Percentiles rank a stretch among this genome's conserved stretches.
Conservation (phyloP, 345 rosid genomes). For the Populus simonii region DNA sequence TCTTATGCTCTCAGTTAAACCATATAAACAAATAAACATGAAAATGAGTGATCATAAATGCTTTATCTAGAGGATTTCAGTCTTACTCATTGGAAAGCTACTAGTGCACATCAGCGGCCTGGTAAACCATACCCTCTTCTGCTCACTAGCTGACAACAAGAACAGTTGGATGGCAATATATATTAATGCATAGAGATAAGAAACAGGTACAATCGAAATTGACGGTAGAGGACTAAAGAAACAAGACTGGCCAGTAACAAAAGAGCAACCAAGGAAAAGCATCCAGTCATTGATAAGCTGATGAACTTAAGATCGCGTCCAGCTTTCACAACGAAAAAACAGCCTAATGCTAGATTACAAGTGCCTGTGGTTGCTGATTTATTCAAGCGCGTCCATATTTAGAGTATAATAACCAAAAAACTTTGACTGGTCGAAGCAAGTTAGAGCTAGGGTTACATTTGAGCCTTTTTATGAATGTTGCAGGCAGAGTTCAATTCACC, state of each 20-base stretch:
- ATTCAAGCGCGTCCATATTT: background rate
- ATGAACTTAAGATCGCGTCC: conserved; percentile 74
- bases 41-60: background rate
- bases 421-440: background rate
- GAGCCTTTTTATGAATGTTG: background rate
- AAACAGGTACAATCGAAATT: background rate
- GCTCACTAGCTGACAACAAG: conserved; percentile 41
- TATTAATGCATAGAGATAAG: background rate
- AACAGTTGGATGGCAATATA: background rate
- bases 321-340: conserved; percentile 44
- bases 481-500: background rate
- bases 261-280: conserved; percentile 55
- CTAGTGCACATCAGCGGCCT: conserved; percentile 62
- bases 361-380: background rate
- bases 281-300: conserved; percentile 64
- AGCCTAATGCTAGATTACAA: background rate
- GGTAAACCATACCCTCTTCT: conserved; percentile 59
- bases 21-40: background rate
- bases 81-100: conserved; percentile 71
- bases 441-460: background rate
- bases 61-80: background rate
- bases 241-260: conserved; percentile 42
- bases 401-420: background rate
- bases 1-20: background rate
- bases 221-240: background rate